Base-by-base conservation (phyloP, 2,329 filamentous ascomycete genomes). In the Rhexocercosporidium sp. region DNA sequence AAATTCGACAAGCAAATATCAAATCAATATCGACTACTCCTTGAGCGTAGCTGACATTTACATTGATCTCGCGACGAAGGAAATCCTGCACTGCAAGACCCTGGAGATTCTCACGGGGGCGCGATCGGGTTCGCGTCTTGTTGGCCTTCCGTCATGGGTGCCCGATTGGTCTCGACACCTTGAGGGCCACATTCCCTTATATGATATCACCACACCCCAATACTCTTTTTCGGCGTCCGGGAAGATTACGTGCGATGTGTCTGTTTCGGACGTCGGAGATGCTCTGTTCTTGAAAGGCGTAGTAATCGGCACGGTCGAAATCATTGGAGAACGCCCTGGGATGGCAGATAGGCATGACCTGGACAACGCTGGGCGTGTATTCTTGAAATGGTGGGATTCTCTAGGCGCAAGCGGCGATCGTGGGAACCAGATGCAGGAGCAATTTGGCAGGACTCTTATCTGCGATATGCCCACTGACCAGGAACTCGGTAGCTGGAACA, bases 41-140 rank as follows among this genome's bases (percentile, higher is more conserved):
- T 22, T 34, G 18, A 57, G 18, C 12, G 25, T 7, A 16, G 12
- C 34, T 4, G 29, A 59, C 3, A 16, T 65, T 1, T 65, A 59
- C 34, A 41, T 34, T 20, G 29, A 59, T 27, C 31, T 49, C 5
- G 61, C 51, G 8, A 44, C 16, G 14, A 18, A 31, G 34, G 41
- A 59, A 41, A 51, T 59, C 16, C 16, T 27, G 14, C 16, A 44
- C 3, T 51, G 25, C 14, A 25, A 27, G 1, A 59, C 31, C 2
- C 31, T 65, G 6, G 27, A 65, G 3, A 41, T 65, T n/a, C 37
- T 64, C n/a, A 41, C 62, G 7, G 3, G 27, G 1, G 62, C 34
- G 4, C 11, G 14, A 22, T n/a, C 22, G 5, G 31, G 27, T 14
- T 14, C 44, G 5, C 27, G 8, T 51, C 41, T 18, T 27, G 4